A percentile compares a stretch with the other conserved stretches of the same genome.
These are phyloP conservation scores for Zoysia matrella DNA, from an alignment of 202 grass and related monocot species.

Conservation along the genomic window DNA sequence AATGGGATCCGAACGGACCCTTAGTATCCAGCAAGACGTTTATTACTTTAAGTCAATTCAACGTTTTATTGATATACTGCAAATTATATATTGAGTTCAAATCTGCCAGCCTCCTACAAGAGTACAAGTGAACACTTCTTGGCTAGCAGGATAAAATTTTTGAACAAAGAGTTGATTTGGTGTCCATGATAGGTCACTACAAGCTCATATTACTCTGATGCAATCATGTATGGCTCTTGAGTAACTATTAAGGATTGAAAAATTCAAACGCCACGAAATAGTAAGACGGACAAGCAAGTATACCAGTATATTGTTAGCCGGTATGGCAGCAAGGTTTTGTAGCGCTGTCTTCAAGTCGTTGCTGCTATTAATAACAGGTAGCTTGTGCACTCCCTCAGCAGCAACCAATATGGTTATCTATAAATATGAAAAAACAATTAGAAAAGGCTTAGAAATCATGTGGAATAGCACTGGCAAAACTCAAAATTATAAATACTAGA, in stretches of 20 bases:
- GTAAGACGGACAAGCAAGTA: background rate
- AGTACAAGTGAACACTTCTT: background rate
- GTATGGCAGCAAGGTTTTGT: conserved; percentile 84
- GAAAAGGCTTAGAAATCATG: conserved; percentile 16
- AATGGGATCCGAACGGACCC: too few relatives aligned
- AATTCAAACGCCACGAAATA: conserved; percentile 19
- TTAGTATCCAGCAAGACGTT: background rate
- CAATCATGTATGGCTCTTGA: background rate
- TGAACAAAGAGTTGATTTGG: conserved; percentile 18
- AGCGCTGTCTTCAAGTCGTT: conserved; percentile 79
- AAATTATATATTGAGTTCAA: conserved; percentile 1
- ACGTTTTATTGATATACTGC: background rate
- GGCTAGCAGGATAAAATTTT: background rate
- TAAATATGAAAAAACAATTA: background rate
- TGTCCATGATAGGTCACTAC: background rate
- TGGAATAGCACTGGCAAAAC: background rate
- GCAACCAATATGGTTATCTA: conserved; percentile 95
- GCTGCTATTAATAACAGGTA: conserved; percentile 88
- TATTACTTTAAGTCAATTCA: conserved; percentile 5
- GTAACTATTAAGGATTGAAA: background rate
- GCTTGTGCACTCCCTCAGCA: conserved; percentile 82
- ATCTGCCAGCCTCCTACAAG: background rate
- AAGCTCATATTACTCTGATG: background rate
- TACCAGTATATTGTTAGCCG: conserved; percentile 94
- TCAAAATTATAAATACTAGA: too few relatives aligned